Base-by-base conservation (phyloP, 768 basidiomycete genomes). In the Clavaria fumosa region DNA sequence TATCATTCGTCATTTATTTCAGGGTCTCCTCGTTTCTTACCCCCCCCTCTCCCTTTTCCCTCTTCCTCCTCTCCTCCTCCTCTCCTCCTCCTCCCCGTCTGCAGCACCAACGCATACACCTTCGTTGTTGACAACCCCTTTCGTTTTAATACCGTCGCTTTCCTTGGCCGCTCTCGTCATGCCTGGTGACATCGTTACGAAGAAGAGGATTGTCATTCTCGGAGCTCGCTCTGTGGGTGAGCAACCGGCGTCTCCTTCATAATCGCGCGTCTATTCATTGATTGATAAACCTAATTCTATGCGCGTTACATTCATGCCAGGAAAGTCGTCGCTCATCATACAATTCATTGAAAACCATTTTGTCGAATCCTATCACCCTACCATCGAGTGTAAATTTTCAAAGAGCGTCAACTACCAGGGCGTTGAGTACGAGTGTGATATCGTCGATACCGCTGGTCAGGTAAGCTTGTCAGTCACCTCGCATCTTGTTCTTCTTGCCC, bases 391-490 rank as follows among this genome's bases (percentile, higher is more conserved):
- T 47, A 86, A 81, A 9, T 82, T 78, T 56, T 67, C 75, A 36
- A 95, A 93, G 67, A 77, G 68, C 42, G 75, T 97, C 51, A 71
- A 69, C 41, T 80, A 83, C 63, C 85, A 84, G 39, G 91, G 90
- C 35, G 68, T 78, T 22, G 86, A 91, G 51, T 97, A 90, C 51
- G 80, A 89, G 43, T 91, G 90, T 60, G 89, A 93, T 60, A 91
- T 97, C 62, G 86, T 96, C 49, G 93, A 97, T 57, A 93, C 89
- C 45, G 93, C 93, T 35, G 93, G 93, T 20, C 93, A 96, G 75
- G 90, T 86, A 40, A 46, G 72, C 54, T 27, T 31, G 5, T 7
- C 2, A 23, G 22, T 5, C 33, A 23, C 40, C 40, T 38, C 23
- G 37, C 40, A 35, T 21, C 24, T 40, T 28, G 2, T 20, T 22